Conservation (phyloP, 2,329 filamentous ascomycete species). For the Aspergillus neotritici region DNA sequence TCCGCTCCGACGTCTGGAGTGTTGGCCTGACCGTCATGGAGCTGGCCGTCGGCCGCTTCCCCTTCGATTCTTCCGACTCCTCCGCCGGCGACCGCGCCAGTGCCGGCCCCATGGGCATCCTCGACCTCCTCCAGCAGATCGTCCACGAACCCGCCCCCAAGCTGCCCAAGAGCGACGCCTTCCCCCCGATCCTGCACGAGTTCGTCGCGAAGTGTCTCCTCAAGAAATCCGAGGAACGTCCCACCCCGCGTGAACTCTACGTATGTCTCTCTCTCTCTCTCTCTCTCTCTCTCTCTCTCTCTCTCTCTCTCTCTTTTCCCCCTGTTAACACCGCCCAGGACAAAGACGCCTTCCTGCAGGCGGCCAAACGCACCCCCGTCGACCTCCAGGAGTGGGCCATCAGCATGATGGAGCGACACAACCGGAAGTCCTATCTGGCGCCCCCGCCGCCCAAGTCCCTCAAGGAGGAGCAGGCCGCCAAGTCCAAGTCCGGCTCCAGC, state of each 20-base stretch:
- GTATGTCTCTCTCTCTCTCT: conserved; percentile 48
- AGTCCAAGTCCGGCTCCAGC: conserved; percentile 33
- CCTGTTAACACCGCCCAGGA: conserved; percentile 54
- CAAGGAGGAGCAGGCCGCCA: conserved; percentile 43
- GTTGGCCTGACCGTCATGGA: conserved; percentile 95
- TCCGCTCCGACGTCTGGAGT: conserved; percentile 99
- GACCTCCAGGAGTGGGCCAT: conserved; percentile 91
- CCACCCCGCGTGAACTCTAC: conserved; percentile 88
- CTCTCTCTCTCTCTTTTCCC: not conserved
- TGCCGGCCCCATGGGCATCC: conserved; percentile 78
- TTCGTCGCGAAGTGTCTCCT: conserved; percentile 95
- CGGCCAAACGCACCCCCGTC: conserved; percentile 92
- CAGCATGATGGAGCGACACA: conserved; percentile 87
- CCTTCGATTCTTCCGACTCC: conserved; percentile 78
- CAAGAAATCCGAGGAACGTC: conserved; percentile 82
- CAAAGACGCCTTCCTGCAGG: conserved; percentile 88
- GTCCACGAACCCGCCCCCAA: conserved; percentile 92
- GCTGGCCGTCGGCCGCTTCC: conserved; percentile 93
- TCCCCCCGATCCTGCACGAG: conserved; percentile 88
- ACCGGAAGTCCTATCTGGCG: conserved; percentile 87
- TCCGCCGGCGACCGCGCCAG: conserved; percentile 63
- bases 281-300: conserved; percentile 7
- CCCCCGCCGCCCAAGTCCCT: conserved; percentile 75
- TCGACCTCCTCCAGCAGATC: conserved; percentile 94
- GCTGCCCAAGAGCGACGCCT: conserved; percentile 94